Conservation (phyloP, 116 monocot species). For the Thalassia testudinum region DNA sequence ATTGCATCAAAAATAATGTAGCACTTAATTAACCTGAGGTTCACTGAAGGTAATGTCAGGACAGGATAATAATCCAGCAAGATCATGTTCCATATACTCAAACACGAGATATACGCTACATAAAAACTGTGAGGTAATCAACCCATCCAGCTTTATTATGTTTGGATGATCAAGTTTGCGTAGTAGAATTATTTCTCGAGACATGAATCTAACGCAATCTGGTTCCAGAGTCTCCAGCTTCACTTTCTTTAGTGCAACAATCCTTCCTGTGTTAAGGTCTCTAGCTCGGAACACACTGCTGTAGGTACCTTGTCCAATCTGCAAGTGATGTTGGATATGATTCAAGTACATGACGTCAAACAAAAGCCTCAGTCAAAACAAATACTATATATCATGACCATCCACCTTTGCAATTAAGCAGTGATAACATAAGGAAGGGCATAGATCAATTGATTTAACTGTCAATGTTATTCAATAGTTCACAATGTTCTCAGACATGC, state of each 20-base stretch:
- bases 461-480: too few species aligned
- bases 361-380: too few species aligned
- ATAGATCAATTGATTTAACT: too few species aligned
- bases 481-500: too few species aligned
- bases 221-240: conserved; percentile 21
- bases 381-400: too few species aligned
- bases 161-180: conserved; percentile 29
- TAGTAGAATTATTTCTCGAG: conserved; percentile 20
- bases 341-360: not conserved
- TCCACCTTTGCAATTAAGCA: too few species aligned
- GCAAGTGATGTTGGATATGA: not conserved
- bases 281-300: conserved; percentile 22
- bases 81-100: conserved; percentile 33
- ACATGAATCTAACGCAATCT: conserved; percentile 30
- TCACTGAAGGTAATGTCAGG: conserved; percentile 16
- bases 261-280: conserved; percentile 12
- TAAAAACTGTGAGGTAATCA: conserved; percentile 14
- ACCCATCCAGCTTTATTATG: conserved; percentile 19
- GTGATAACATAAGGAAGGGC: too few species aligned
- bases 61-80: conserved; percentile 16
- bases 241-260: conserved; percentile 28
- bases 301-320: conserved; percentile 31
- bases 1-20: too few species aligned
- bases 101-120: conserved; percentile 21
- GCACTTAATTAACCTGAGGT: conserved; percentile 10